Evolutionary conservation across 2,329 filamentous ascomycete species (phyloP).

Genomic region (Colletotrichum sp.): DNA sequence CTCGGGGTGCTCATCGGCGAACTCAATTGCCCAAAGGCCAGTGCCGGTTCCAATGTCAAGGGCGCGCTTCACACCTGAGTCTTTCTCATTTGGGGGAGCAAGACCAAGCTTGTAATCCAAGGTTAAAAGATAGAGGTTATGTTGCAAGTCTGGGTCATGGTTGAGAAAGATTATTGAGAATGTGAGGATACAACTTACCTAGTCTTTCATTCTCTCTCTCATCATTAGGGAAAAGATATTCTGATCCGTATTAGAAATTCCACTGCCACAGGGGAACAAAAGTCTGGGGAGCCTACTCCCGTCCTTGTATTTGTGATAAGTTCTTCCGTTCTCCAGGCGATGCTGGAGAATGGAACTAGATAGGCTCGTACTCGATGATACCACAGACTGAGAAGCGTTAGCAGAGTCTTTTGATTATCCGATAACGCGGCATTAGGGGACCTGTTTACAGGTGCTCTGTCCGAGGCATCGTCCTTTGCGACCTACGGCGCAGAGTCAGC

Average conservation of each 20-base stretch:
- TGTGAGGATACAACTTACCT: neutral
- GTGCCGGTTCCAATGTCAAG: constrained; percentile 10
- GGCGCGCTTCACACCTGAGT: constrained; percentile 23
- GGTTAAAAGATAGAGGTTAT: constrained; percentile 36
- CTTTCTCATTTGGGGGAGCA: constrained; percentile 22
- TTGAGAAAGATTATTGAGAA: neutral
- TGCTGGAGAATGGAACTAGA: neutral
- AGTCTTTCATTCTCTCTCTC: constrained; percentile 32
- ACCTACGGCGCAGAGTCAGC: neutral
- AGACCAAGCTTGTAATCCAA: constrained; percentile 33
- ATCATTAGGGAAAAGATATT: constrained; percentile 30
- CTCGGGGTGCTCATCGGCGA: constrained; percentile 28
- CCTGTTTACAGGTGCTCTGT: neutral
- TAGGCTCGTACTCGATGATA: neutral
- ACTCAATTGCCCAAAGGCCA: constrained; percentile 15
- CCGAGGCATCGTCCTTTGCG: neutral
- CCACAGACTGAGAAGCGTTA: neutral
- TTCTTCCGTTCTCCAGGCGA: constrained; percentile 6
- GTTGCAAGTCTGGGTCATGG: constrained; percentile 34
- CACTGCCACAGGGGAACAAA: neutral
- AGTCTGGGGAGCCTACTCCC: constrained; percentile 23
- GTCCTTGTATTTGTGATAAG: constrained; percentile 21
- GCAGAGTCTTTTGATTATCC: neutral
- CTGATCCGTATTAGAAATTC: neutral
- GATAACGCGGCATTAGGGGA: neutral